Conservation (phyloP, 495 filamentous ascomycete species). For the Hyphodiscus hymeniophilus region DNA sequence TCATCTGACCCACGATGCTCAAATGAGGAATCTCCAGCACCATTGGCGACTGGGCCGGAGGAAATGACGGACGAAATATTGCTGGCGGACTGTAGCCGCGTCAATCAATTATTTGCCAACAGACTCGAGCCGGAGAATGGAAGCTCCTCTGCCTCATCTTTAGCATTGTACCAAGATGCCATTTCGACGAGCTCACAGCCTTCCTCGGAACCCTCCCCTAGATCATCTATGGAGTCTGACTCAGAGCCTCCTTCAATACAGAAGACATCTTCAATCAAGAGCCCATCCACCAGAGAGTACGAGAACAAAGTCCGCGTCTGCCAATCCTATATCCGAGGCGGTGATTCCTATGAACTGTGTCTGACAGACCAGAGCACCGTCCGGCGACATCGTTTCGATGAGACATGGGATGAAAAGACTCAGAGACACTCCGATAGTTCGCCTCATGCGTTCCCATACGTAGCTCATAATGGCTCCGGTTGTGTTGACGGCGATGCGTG, state of each 20-base stretch:
- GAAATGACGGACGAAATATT: too few species aligned
- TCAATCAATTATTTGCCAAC: too few species aligned
- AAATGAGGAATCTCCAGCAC: neutral
- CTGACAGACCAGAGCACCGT: constrained; percentile 69
- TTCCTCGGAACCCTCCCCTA: neutral
- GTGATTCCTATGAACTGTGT: constrained; percentile 91
- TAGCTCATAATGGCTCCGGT: too few species aligned
- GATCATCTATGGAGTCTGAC: too few species aligned
- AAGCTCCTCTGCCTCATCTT: neutral
- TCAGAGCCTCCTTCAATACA: neutral
- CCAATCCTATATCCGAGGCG: constrained; percentile 61
- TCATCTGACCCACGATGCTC: too few species aligned
- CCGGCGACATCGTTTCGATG: constrained; percentile 1
- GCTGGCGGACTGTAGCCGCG: too few species aligned
- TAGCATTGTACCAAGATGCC: neutral
- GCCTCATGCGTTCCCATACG: too few species aligned
- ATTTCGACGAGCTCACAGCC: neutral
- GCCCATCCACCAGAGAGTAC: constrained; percentile 49
- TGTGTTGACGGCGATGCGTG: constrained; percentile 44
- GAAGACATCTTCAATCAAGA: neutral
- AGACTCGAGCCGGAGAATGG: neutral
- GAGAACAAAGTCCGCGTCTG: constrained; percentile 57
- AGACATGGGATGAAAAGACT: too few species aligned
- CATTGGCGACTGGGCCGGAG: too few species aligned
- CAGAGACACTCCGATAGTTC: constrained; percentile 11